These are phyloP conservation scores for Apostasia shenzhenica DNA, from an alignment of 106 monocot species.

Conservation along the genomic window DNA sequence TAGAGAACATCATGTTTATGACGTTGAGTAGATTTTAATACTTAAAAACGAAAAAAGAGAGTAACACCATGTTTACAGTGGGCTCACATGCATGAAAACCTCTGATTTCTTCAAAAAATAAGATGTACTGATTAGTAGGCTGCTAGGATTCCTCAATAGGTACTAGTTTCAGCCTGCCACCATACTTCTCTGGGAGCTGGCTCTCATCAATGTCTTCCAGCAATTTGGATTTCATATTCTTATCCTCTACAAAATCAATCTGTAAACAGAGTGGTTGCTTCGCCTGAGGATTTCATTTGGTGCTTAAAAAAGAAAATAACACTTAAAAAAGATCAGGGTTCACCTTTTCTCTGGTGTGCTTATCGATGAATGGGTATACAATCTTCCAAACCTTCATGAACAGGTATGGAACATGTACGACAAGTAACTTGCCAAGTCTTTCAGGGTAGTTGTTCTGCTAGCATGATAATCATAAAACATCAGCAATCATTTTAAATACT, in stretches of 20 bases:
- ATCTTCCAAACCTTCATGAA: slow-evolving; percentile 87
- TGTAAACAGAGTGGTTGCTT: neutral
- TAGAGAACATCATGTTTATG: too few relatives aligned
- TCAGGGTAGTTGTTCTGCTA: slow-evolving; percentile 77
- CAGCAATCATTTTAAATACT: too few relatives aligned
- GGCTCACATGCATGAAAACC: too few relatives aligned
- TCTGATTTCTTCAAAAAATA: neutral
- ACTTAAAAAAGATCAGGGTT: neutral
- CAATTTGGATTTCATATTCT: slow-evolving; percentile 37
- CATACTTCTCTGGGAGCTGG: slow-evolving; percentile 58
- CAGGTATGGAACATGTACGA: slow-evolving; percentile 67
- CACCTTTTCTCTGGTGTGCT: slow-evolving; percentile 59
- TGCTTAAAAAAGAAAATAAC: too few relatives aligned
- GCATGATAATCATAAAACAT: too few relatives aligned
- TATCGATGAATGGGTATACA: slow-evolving; percentile 72
- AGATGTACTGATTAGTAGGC: too few relatives aligned
- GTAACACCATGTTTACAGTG: too few relatives aligned
- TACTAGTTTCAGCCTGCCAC: slow-evolving; percentile 47
- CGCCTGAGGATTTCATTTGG: too few relatives aligned
- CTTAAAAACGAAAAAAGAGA: too few relatives aligned
- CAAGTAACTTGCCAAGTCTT: slow-evolving; percentile 58
- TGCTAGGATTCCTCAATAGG: slow-evolving; percentile 18
- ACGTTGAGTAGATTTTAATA: too few relatives aligned
- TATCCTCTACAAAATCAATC: slow-evolving; percentile 39
- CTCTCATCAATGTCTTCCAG: slow-evolving; percentile 53